A percentile compares a stretch with the other conserved stretches of the same genome.
These are phyloP conservation scores for Malassezia globosa DNA, from an alignment of 1,284 basidiomycete species.

Conservation along the genomic window DNA sequence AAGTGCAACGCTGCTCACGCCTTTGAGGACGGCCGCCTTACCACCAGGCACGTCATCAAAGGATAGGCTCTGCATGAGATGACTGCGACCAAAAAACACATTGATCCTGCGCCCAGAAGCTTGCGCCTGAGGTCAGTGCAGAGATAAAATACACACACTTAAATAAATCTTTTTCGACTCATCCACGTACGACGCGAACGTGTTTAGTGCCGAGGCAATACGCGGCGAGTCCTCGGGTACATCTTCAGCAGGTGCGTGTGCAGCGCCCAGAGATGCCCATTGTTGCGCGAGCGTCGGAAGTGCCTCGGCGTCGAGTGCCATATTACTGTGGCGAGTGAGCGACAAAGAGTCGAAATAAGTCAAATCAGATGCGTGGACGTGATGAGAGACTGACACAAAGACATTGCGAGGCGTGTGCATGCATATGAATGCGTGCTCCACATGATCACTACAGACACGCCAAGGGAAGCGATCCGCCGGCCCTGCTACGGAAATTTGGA, in stretches of 20 bases:
- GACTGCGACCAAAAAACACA: conserved; percentile 3
- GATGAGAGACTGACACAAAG: neutral
- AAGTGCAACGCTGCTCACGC: conserved; percentile 11
- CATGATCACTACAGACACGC: no score
- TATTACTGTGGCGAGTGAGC: no score
- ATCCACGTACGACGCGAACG: conserved; percentile 11
- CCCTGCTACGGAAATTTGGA: no score
- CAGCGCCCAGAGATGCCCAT: conserved; percentile 16
- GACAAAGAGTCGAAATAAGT: no score
- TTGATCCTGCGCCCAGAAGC: conserved; percentile 12
- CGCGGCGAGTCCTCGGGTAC: conserved; percentile 6
- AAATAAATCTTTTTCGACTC: conserved; percentile 6
- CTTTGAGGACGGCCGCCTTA: neutral
- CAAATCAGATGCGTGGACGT: no score
- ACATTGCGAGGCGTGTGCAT: no score
- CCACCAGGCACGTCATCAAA: conserved; percentile 12
- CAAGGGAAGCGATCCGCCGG: no score
- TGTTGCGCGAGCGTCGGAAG: conserved; percentile 13
- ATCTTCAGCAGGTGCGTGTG: conserved; percentile 7
- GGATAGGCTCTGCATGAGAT: conserved; percentile 9
- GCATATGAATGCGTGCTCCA: no score
- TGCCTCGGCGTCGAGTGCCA: no score
- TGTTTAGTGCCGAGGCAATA: conserved; percentile 12
- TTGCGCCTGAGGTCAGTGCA: conserved; percentile 12
- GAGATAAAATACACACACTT: conserved; percentile 4